phyloP scores from a whole-genome alignment of 1,284 basidiomycete genomes.

The Naganishia liquefaciens region DNA sequence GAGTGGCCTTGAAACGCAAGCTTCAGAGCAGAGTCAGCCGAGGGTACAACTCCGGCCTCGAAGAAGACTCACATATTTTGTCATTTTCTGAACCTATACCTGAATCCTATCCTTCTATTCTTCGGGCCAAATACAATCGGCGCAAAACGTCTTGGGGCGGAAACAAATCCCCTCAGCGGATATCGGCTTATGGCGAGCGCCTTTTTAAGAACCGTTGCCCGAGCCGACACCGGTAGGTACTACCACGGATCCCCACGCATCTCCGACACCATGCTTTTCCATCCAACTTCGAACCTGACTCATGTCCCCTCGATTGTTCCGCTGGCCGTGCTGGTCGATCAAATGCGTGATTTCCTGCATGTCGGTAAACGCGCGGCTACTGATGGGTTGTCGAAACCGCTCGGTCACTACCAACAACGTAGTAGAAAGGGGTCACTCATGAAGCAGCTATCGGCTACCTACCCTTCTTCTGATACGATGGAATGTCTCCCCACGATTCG shows the following conservation, averaged over 20 bases:
- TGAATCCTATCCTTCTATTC: too few relatives aligned
- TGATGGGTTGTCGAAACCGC: constrained; percentile 48
- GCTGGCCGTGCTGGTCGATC: constrained; percentile 51
- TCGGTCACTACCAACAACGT: constrained; percentile 51
- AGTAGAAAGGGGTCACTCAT: background rate
- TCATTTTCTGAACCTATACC: too few relatives aligned
- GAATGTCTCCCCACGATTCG: constrained; percentile 56
- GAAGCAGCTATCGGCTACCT: too few relatives aligned
- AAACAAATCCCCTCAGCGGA: too few relatives aligned
- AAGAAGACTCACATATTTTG: too few relatives aligned
- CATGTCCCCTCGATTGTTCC: constrained; percentile 56
- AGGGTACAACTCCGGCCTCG: too few relatives aligned
- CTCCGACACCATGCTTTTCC: constrained; percentile 52
- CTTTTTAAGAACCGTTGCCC: background rate
- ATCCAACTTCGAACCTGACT: constrained; percentile 53
- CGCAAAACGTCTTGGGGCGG: too few relatives aligned
- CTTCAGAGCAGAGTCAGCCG: too few relatives aligned
- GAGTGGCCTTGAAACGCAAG: too few relatives aligned
- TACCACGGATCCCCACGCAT: constrained; percentile 52
- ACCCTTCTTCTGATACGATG: constrained; percentile 55
- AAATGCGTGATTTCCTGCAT: constrained; percentile 55
- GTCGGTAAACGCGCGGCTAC: constrained; percentile 44
- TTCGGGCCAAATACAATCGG: too few relatives aligned
- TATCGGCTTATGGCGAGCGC: too few relatives aligned
- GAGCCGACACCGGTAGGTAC: constrained; percentile 26